These are phyloP conservation scores for Ciborinia camelliae DNA, from an alignment of 2,329 filamentous ascomycete genomes.

Conservation along the genomic window DNA sequence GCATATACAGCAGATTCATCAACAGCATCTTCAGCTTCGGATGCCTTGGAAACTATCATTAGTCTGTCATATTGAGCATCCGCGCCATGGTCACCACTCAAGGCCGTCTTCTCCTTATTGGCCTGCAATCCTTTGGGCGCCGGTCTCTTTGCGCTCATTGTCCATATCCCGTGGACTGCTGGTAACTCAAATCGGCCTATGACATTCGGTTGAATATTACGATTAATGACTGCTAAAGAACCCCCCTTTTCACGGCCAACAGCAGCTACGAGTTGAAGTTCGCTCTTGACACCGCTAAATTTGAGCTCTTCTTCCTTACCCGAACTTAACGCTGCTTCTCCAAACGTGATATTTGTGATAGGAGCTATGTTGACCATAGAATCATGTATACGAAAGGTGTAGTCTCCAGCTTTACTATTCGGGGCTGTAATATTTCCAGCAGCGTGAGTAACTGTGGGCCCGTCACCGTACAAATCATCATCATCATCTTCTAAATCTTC, in stretches of 20 bases:
- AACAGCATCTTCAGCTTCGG: constrained; percentile 65
- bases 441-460: constrained; percentile 41
- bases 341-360: constrained; percentile 70
- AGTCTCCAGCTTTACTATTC: constrained; percentile 55
- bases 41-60: constrained; percentile 72
- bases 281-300: constrained; percentile 49
- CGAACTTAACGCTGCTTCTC: constrained; percentile 48
- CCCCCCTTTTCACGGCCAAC: constrained; percentile 64
- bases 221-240: constrained; percentile 71
- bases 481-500: constrained; percentile 54
- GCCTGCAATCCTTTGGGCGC: constrained; percentile 57
- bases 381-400: constrained; percentile 76
- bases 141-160: constrained; percentile 66
- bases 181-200: constrained; percentile 69
- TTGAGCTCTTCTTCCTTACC: constrained; percentile 47
- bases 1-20: constrained; percentile 72
- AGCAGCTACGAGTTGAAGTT: constrained; percentile 57
- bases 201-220: constrained; percentile 70
- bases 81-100: constrained; percentile 50
- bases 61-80: constrained; percentile 70
- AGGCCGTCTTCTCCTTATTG: constrained; percentile 46
- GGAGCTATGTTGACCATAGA: constrained; percentile 73
- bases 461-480: constrained; percentile 62
- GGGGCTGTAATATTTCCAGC: constrained; percentile 37
- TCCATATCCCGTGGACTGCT: constrained; percentile 76